These are phyloP conservation scores for Xylaria acuta DNA, from an alignment of 495 filamentous ascomycete species.

Conservation along the genomic window DNA sequence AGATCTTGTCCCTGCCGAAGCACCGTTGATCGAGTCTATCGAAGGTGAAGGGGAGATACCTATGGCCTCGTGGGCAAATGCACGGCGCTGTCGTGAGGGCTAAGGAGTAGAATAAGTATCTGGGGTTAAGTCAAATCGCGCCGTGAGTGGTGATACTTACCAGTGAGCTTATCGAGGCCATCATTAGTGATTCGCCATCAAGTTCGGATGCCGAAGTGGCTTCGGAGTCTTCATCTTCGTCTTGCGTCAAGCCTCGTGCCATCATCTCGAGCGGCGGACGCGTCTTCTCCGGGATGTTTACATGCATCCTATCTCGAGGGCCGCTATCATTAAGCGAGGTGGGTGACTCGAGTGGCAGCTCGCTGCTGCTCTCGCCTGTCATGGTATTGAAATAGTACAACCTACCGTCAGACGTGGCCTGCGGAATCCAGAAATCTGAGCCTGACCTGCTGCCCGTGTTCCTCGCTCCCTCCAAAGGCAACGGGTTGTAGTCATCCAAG, in stretches of 20 bases:
- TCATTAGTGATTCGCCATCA: slow-evolving; percentile 65
- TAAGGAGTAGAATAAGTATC: slow-evolving; percentile 35
- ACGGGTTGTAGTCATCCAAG: slow-evolving; percentile 61
- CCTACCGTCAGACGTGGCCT: slow-evolving; percentile 90
- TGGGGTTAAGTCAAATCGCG: not conserved
- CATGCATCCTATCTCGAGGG: slow-evolving; percentile 83
- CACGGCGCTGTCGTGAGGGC: slow-evolving; percentile 66
- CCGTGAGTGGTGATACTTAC: slow-evolving; percentile 46
- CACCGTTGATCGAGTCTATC: slow-evolving; percentile 82
- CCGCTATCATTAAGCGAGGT: slow-evolving; percentile 80
- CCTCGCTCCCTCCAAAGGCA: slow-evolving; percentile 70
- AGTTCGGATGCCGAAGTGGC: slow-evolving; percentile 82
- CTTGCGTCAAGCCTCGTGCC: slow-evolving; percentile 79
- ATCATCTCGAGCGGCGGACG: slow-evolving; percentile 91
- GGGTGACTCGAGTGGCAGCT: slow-evolving; percentile 90
- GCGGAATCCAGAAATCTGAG: slow-evolving; percentile 97
- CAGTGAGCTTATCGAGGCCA: slow-evolving; percentile 55
- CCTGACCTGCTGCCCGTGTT: slow-evolving; percentile 77
- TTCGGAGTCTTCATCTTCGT: slow-evolving; percentile 84
- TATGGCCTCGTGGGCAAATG: slow-evolving; percentile 65
- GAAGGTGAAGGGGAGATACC: slow-evolving; percentile 86
- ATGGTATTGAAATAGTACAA: slow-evolving; percentile 98
- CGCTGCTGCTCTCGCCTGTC: slow-evolving; percentile 90
- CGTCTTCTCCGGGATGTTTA: slow-evolving; percentile 87
- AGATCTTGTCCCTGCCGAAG: slow-evolving; percentile 54